These are phyloP conservation scores for Musa itinerans DNA, from an alignment of 176 grass and related monocot genomes.

Conservation along the genomic window DNA sequence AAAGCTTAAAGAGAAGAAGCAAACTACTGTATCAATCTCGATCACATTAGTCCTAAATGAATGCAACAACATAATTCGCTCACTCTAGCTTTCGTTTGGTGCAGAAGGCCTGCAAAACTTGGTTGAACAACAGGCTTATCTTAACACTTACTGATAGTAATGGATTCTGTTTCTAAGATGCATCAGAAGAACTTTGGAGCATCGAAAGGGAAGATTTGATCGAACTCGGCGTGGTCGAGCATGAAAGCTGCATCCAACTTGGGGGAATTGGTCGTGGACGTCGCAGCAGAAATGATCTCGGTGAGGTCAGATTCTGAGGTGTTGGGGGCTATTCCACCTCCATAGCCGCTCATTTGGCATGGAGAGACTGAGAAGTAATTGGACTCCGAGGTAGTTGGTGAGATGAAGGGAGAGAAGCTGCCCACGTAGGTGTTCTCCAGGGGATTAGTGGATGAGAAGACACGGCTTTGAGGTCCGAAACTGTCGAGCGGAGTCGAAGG, in stretches of 20 bases:
- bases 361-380: constrained; percentile 35
- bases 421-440: background rate
- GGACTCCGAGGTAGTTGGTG: constrained; percentile 17
- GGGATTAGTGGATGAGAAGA: constrained; percentile 7
- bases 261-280: too few relatives aligned
- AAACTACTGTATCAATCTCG: too few relatives aligned
- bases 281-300: too few relatives aligned
- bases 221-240: background rate
- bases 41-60: too few relatives aligned
- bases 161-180: background rate
- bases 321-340: too few relatives aligned
- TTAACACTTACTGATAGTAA: background rate
- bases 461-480: background rate
- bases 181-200: constrained; percentile 7
- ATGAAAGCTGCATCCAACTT: background rate
- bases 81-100: too few relatives aligned
- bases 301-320: too few relatives aligned
- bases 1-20: too few relatives aligned
- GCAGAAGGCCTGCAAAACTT: too few relatives aligned
- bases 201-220: constrained; percentile 10
- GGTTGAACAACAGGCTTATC: too few relatives aligned
- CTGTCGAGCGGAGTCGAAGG: background rate
- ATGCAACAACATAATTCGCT: too few relatives aligned
- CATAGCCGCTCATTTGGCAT: constrained; percentile 12
- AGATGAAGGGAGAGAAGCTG: constrained; percentile 23